Base-by-base conservation (phyloP, 805 yeast genomes). In the Ogataea sp. region DNA sequence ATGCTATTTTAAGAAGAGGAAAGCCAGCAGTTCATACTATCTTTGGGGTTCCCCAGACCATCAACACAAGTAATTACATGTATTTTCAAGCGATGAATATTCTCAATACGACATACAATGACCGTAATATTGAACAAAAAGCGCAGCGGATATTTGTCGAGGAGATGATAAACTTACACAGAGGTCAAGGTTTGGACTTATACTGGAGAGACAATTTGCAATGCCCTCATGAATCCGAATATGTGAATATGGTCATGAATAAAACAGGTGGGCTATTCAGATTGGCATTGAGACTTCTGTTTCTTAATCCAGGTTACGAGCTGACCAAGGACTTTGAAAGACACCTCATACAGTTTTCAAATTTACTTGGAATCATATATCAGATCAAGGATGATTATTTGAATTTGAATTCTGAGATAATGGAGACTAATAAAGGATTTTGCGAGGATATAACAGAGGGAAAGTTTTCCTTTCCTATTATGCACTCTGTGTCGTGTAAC, bases 391-490 rank as follows among this genome's bases (percentile, higher is more conserved):
- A 89, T 56, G 97, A 89, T 57, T 81, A 80, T 44, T 56, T 83
- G 47, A 89, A 89, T 51, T 59, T 89, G 39, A 68, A 70, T 20
- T 71, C 77, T 38, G 67, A 64, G 20, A 59, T 61, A 10, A 67
- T 76, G 41, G 61, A 63, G n/a, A 62, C 68, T 36, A 78, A 76
- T 53, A 83, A 85, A 68, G 95, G 95, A 2, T 73, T 73, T 45
- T 77, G 86, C 39, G 96, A 89, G 50, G 97, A 89, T 53, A 70
- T 89, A 24, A 76, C 87, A 0, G 96, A 89, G 56, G 96, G 96
- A 0, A 89, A 88, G 58, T 75, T 83, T 43, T 85, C 95, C 1
- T 83, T 85, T 45, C 96, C 96, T 0, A 77, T 89, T 2, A 71
- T 89, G 15, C 93, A 86, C 56, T 70, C 80, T 4, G 58, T 82